phyloP scores from a whole-genome alignment of 306 rosid species.

The Sophora flavescens region DNA sequence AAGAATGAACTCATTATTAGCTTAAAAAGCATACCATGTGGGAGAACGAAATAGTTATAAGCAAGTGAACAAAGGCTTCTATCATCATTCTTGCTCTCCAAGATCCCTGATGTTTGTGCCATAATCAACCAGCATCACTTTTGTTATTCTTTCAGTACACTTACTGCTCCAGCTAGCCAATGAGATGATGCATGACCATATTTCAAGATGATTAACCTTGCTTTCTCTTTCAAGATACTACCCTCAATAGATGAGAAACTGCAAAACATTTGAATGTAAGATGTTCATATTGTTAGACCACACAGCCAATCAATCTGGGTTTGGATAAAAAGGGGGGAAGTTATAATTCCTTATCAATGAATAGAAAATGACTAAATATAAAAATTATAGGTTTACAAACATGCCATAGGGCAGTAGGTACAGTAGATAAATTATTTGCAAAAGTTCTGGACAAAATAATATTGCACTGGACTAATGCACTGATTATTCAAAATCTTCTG shows the following conservation, averaged over 20 bases:
- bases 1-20: constrained; percentile 2
- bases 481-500: not conserved
- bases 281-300: not conserved
- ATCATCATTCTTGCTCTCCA: constrained; percentile 4
- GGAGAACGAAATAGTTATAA: constrained; percentile 8
- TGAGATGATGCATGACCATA: constrained; percentile 30
- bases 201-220: constrained; percentile 18
- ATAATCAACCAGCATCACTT: not conserved
- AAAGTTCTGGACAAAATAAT: too few species aligned
- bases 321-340: not conserved
- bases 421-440: not conserved
- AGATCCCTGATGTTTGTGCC: constrained; percentile 8
- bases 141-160: not conserved
- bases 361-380: not conserved
- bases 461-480: not conserved
- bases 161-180: not conserved
- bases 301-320: constrained; percentile 23
- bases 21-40: not conserved
- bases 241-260: constrained; percentile 15
- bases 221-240: constrained; percentile 10
- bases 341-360: constrained; percentile 18
- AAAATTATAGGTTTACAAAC: not conserved
- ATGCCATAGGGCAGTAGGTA: not conserved
- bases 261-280: constrained; percentile 1
- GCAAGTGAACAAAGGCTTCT: not conserved